Percentiles rank a stretch among this genome's conserved stretches.
Evolutionary conservation across 805 yeast species (phyloP).

Genomic region (Nakazawaea ishiwadae): DNA sequence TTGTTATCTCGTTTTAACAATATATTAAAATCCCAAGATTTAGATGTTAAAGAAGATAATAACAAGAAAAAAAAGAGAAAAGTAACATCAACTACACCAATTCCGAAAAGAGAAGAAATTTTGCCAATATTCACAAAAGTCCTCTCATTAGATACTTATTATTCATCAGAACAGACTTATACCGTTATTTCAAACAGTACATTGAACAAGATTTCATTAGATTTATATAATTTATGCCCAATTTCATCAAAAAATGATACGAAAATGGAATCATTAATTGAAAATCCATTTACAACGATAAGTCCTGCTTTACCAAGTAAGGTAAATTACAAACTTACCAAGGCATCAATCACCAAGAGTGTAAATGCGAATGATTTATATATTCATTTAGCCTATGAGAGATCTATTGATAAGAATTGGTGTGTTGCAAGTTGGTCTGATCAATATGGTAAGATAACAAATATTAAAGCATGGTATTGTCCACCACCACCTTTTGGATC

Average conservation of each 20-base stretch:
- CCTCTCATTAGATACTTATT: conserved; percentile 34
- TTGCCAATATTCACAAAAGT: conserved; percentile 28
- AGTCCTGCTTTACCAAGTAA: conserved; percentile 37
- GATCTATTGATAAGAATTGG: conserved; percentile 82
- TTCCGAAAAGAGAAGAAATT: conserved; percentile 7
- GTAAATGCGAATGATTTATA: conserved; percentile 65
- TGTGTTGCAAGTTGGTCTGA: conserved; percentile 87
- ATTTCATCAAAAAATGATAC: conserved; percentile 9
- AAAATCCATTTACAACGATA: conserved; percentile 31
- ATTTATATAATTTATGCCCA: conserved; percentile 57
- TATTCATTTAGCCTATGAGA: conserved; percentile 80
- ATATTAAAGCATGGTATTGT: conserved; percentile 60
- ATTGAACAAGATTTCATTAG: conserved; percentile 41
- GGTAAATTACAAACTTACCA: conserved; percentile 39
- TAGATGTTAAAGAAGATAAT: conserved; percentile 15
- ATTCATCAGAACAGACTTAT: conserved; percentile 28
- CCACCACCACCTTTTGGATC: conserved; percentile 9
- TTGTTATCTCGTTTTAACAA: conserved; percentile 43
- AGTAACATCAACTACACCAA: conserved; percentile 10
- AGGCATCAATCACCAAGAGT: conserved; percentile 27
- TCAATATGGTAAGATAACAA: conserved; percentile 63
- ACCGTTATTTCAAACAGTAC: conserved; percentile 28
- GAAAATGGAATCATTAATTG: conserved; percentile 16
- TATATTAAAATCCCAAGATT: conserved; percentile 20
- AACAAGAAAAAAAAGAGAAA: conserved; percentile 25